These are phyloP conservation scores for Cicer judaicum DNA, from an alignment of 306 rosid species.

Conservation along the genomic window DNA sequence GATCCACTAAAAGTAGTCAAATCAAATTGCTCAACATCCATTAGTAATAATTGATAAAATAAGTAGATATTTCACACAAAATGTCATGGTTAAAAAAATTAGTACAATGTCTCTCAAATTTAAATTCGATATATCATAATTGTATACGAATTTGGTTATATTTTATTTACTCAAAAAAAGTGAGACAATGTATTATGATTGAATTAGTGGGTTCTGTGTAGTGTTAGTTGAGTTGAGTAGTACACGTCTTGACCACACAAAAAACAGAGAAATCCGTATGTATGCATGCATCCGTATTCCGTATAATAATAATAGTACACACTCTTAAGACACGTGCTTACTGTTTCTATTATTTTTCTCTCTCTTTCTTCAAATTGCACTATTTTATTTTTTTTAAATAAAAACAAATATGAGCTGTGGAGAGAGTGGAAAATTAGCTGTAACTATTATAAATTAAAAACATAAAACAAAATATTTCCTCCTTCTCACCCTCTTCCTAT, in stretches of 20 bases:
- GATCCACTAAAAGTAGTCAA: no score
- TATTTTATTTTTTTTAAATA: background rate
- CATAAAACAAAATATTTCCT: background rate
- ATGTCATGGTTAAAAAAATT: no score
- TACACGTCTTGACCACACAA: slow-evolving; percentile 15
- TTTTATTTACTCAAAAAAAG: no score
- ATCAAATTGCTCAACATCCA: no score
- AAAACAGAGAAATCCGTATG: slow-evolving; percentile 7
- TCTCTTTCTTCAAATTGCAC: background rate
- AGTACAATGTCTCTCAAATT: no score
- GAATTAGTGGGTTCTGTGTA: no score
- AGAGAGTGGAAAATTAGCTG: slow-evolving; percentile 64
- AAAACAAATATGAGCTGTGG: slow-evolving; percentile 54
- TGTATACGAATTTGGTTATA: no score
- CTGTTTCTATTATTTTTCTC: background rate
- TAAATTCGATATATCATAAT: no score
- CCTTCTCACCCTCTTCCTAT: slow-evolving; percentile 25
- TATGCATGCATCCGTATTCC: background rate
- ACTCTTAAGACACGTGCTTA: slow-evolving; percentile 18
- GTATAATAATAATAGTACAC: background rate
- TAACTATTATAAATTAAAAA: slow-evolving; percentile 32
- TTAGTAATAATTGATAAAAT: no score
- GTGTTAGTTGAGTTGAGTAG: no score
- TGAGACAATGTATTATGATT: no score
- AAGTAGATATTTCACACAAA: no score